Conservation (phyloP, 1,139 yeast genomes). For the Eremothecium gossypii region DNA sequence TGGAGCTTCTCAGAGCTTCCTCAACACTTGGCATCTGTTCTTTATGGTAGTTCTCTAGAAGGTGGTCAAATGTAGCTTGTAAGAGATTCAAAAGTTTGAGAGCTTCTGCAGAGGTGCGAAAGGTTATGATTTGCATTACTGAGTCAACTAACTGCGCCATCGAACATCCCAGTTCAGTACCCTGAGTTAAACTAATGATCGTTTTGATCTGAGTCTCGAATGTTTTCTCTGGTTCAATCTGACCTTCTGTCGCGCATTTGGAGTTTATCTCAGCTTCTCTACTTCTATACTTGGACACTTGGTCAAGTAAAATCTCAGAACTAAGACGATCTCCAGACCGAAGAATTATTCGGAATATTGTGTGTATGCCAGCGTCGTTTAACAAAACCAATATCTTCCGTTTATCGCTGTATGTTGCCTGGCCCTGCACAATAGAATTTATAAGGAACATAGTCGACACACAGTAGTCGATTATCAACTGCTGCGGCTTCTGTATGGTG, state of each 20-base stretch:
- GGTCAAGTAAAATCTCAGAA: constrained; percentile 48
- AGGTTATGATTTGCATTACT: constrained; percentile 15
- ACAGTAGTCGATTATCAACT: constrained; percentile 13
- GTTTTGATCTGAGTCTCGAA: constrained; percentile 17
- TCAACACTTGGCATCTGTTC: constrained; percentile 39
- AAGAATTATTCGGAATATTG: constrained; percentile 5
- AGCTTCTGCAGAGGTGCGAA: constrained; percentile 28
- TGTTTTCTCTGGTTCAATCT: constrained; percentile 4
- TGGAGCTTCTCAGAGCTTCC: constrained; percentile 63
- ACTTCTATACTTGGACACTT: constrained; percentile 47
- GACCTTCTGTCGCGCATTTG: constrained; percentile 27
- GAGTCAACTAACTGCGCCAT: constrained; percentile 17
- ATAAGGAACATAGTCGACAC: constrained; percentile 18
- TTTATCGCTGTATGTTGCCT: constrained; percentile 15
- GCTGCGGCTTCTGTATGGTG: constrained; percentile 10
- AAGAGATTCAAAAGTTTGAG: constrained; percentile 36
- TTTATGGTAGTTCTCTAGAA: constrained; percentile 41
- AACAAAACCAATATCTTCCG: constrained; percentile 11
- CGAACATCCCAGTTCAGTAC: constrained; percentile 21
- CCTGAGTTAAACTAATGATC: constrained; percentile 16
- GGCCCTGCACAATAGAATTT: constrained; percentile 21
- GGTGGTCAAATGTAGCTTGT: constrained; percentile 61
- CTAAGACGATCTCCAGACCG: constrained; percentile 35
- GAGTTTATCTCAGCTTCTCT: constrained; percentile 48
- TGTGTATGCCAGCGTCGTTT: constrained; percentile 15